A percentile compares a stretch with the other conserved stretches of the same genome.
These are phyloP conservation scores for Agarophyton chilense DNA, from an alignment of 23 red algal genomes.

Conservation along the genomic window DNA sequence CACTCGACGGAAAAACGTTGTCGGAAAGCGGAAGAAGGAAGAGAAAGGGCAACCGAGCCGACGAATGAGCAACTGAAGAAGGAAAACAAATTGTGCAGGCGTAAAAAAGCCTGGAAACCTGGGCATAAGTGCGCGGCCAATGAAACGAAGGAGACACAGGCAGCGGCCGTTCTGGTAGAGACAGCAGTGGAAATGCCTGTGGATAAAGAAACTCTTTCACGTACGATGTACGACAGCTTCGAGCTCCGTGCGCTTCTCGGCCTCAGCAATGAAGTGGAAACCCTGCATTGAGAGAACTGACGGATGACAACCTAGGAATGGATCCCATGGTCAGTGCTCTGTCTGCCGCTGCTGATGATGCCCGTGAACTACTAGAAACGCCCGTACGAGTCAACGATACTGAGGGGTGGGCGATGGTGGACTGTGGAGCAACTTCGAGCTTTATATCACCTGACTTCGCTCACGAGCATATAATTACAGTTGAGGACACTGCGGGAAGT, in stretches of 20 bases:
- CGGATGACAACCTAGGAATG: neutral
- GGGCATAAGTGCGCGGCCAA: slow-evolving; percentile 9
- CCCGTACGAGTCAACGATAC: neutral
- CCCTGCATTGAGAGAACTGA: neutral
- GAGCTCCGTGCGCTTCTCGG: neutral
- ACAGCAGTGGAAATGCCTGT: neutral
- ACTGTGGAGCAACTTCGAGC: neutral
- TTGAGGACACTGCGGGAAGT: neutral
- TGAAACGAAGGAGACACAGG: neutral
- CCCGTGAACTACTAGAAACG: neutral
- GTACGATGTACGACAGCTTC: neutral
- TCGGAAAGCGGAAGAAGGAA: neutral
- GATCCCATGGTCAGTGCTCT: neutral
- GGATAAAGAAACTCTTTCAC: neutral
- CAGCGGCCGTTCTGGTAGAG: neutral
- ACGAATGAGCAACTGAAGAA: slow-evolving; percentile 1
- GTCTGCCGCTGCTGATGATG: neutral
- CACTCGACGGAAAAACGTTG: neutral
- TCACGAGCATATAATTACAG: neutral
- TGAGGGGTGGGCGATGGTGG: slow-evolving; percentile 14
- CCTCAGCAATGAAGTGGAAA: no score
- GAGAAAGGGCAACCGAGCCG: neutral
- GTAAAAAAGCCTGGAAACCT: slow-evolving; percentile 1
- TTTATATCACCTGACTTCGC: neutral
- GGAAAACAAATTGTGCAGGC: slow-evolving; percentile 1